These are phyloP conservation scores for Aspergillus funiculosus DNA, from an alignment of 495 filamentous ascomycete species.

Conservation along the genomic window DNA sequence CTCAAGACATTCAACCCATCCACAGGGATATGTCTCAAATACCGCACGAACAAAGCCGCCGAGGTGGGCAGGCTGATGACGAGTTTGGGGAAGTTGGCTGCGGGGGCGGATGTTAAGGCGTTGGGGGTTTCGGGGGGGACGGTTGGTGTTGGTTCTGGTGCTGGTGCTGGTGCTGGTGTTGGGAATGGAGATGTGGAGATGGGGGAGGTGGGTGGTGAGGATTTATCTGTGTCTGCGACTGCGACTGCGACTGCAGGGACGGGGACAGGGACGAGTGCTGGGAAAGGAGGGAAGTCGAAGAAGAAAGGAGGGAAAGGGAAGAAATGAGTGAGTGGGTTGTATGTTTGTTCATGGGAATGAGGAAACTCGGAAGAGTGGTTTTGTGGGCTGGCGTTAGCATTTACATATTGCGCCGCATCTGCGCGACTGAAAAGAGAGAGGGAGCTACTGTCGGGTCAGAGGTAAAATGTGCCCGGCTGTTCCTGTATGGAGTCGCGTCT, in stretches of 20 bases:
- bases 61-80: conserved; percentile 80
- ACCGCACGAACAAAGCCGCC: conserved; percentile 82
- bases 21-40: conserved; percentile 79
- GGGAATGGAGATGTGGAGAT: conserved; percentile 34
- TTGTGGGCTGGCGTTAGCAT: too few relatives aligned
- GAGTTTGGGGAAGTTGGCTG: conserved; percentile 61
- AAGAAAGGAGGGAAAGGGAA: conserved; percentile 30
- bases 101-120: conserved; percentile 54
- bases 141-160: conserved; percentile 18
- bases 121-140: conserved; percentile 40
- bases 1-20: conserved; percentile 87
- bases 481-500: too few relatives aligned
- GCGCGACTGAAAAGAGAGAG: too few relatives aligned
- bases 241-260: conserved; percentile 7
- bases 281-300: conserved; percentile 23
- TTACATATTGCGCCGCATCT: too few relatives aligned
- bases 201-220: conserved; percentile 27
- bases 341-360: background rate
- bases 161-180: conserved; percentile 18
- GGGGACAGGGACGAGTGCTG: conserved; percentile 9
- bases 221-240: conserved; percentile 8
- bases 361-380: too few relatives aligned
- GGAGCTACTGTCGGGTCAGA: too few relatives aligned
- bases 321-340: conserved; percentile 24
- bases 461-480: too few relatives aligned